These are phyloP conservation scores for Microbotryum saponariae DNA, from an alignment of 1,284 basidiomycete species.

Conservation along the genomic window DNA sequence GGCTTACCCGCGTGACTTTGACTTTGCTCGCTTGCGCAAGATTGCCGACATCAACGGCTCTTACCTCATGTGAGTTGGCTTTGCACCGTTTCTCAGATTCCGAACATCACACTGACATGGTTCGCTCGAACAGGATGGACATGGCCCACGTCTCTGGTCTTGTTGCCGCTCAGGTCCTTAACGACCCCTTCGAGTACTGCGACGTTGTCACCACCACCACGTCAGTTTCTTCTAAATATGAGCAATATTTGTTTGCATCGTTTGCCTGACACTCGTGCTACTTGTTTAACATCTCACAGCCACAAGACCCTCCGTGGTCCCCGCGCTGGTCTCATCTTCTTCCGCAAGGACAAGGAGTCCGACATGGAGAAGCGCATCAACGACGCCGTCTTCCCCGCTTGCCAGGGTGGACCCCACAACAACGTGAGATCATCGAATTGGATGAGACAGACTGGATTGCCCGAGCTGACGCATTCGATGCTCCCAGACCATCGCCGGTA, in stretches of 20 bases:
- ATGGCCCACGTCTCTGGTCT: constrained; percentile 98
- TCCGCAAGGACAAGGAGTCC: constrained; percentile 80
- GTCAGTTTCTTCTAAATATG: constrained; percentile 43
- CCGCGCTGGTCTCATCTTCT: constrained; percentile 97
- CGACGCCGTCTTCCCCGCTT: constrained; percentile 98
- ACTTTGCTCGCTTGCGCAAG: constrained; percentile 74
- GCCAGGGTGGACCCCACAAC: constrained; percentile 99
- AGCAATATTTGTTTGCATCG: neutral
- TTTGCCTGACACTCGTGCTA: neutral
- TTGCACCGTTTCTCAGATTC: neutral
- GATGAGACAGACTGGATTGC: neutral
- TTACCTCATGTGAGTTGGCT: constrained; percentile 48
- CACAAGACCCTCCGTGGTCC: constrained; percentile 99
- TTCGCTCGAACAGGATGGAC: constrained; percentile 59
- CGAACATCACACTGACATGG: constrained; percentile 38
- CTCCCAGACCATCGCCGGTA: constrained; percentile 78
- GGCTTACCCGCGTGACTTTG: constrained; percentile 98
- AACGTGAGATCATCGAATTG: constrained; percentile 54
- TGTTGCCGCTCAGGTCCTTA: constrained; percentile 85
- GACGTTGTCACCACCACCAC: constrained; percentile 97
- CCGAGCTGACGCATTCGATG: neutral
- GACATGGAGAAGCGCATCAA: constrained; percentile 95
- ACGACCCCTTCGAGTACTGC: constrained; percentile 91
- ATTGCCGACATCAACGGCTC: constrained; percentile 82
- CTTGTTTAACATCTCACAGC: constrained; percentile 44